A percentile compares a stretch with the other conserved stretches of the same genome.
Conservation (phyloP, 768 basidiomycete genomes). For the Paxillus rubicundulus region DNA sequence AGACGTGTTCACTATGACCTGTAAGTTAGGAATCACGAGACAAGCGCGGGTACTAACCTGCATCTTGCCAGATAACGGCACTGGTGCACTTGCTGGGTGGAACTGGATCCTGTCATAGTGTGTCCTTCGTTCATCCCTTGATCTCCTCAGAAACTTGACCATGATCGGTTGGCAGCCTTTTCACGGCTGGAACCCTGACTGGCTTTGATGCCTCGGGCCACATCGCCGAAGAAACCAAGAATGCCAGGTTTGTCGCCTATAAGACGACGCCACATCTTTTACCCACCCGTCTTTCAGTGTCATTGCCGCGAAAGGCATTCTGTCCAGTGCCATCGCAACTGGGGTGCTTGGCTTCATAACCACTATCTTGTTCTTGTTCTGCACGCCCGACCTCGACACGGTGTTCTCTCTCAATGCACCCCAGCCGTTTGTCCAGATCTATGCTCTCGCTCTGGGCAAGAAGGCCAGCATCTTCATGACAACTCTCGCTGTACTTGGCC, state of each 20-base stretch:
- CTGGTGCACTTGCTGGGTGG: constrained; percentile 83
- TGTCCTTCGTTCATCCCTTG: constrained; percentile 17
- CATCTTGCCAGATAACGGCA: constrained; percentile 69
- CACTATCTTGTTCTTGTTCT: constrained; percentile 80
- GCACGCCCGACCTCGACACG: constrained; percentile 73
- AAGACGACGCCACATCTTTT: background rate
- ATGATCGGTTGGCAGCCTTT: constrained; percentile 64
- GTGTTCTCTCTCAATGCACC: constrained; percentile 78
- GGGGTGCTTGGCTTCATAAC: constrained; percentile 78
- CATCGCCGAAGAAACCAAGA: constrained; percentile 85
- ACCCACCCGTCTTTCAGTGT: constrained; percentile 42
- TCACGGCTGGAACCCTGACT: constrained; percentile 83
- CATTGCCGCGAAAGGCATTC: constrained; percentile 78
- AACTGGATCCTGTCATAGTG: constrained; percentile 90
- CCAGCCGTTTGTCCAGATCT: constrained; percentile 89
- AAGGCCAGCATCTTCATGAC: constrained; percentile 87
- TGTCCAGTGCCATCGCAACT: constrained; percentile 74
- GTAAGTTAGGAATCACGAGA: constrained; percentile 47
- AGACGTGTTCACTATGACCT: constrained; percentile 80
- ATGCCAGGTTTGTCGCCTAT: constrained; percentile 51
- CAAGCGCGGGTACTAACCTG: background rate
- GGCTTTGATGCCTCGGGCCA: constrained; percentile 91
- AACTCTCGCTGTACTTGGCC: constrained; percentile 74
- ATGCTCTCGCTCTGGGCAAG: constrained; percentile 78
- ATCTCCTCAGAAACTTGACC: background rate